Evolutionary conservation across 768 basidiomycete genomes (phyloP), one percentile per base, ranked within the genome.

Genomic region (Trametes punicea): DNA sequence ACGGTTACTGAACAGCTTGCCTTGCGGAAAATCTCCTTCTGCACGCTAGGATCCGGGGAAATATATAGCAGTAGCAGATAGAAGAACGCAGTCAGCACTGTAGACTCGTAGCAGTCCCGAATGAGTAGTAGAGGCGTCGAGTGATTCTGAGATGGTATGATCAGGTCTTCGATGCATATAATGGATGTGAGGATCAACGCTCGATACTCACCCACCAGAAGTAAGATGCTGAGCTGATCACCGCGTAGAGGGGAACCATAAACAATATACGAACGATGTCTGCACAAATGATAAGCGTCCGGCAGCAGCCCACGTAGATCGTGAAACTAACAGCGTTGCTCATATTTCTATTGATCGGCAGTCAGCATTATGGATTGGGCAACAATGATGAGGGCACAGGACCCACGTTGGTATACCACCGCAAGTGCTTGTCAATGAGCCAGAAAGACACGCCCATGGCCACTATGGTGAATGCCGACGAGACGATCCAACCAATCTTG

Each of bases 231-330:
- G 85, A 77, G 63, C 82, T 85, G 68, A 86, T 81, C 34, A 79
- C 64, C 8, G 85, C 82, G 66, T 92, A 92, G 29, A 89, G 75
- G 2, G 88, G 87, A 2, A 89, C 86, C 83, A 92, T 84, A 70
- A 90, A 81, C 21, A 92, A 76, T 18, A 90, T 71, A 8, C 89
- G 83, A 45, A 88, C 78, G 62, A 88, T 86, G 65, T 88, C 84
- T 87, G 54, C 18, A 20, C 23, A 26, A 2, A 21, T 33, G 18
- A 55, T 45, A 7, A 55, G 31, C 36, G 45, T 2, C 16, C 26
- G 18, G n/a, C 27, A 6, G 5, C 34, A n/a, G n/a, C 50, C 34
- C 23, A 55, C 36, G 49, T 29, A 51, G 38, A 20, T 34, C 2
- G 31, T 25, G 10, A 15, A 10, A 62, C 78, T 30, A 62, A 85